Evolutionary conservation across 306 rosid species (phyloP), one percentile per base, ranked within the genome.

Genomic region (Datisca glomerata): DNA sequence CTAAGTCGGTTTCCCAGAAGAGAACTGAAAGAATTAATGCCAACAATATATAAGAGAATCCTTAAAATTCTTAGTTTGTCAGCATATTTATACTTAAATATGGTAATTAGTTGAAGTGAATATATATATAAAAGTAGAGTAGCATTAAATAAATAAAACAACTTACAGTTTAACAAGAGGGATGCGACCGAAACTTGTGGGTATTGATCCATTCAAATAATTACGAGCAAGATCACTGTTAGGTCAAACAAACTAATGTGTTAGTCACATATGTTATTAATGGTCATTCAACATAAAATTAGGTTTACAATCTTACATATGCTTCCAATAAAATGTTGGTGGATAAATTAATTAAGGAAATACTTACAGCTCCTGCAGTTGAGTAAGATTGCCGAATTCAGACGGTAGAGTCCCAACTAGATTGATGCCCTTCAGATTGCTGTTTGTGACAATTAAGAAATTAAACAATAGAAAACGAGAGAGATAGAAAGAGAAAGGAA

Each of bases 341-440:
- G n/a, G n/a, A n/a, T n/a, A n/a, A n/a, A n/a, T n/a, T n/a, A n/a
- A n/a, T n/a, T n/a, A n/a, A n/a, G n/a, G n/a, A n/a, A n/a, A n/a
- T n/a, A 60, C 93, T 79, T 60, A 79, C 94, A 84, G 65, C 50
- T 14, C 38, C 44, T 3, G 29, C 8, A 79, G 64, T 34, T 49
- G 69, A 23, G 76, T 49, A 36, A 84, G 86, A 56, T 70, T 61
- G 64, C 74, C 86, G 61, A 84, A 66, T 49, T 75, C 93, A 18
- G 17, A 49, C 0, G 79, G 92, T 43, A 84, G 23, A 46, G 16
- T 40, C 60, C 92, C 95, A 2, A 51, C 12, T 49, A 84, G 4
- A 43, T 63, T 73, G 41, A 51, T 62, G 43, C 80, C 66, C 73
- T 66, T 84, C 63, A 76, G 52, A 35, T 18, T 41, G 10, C 86